Conservation (phyloP, 768 basidiomycete species). For the Auricularia heimuer region DNA sequence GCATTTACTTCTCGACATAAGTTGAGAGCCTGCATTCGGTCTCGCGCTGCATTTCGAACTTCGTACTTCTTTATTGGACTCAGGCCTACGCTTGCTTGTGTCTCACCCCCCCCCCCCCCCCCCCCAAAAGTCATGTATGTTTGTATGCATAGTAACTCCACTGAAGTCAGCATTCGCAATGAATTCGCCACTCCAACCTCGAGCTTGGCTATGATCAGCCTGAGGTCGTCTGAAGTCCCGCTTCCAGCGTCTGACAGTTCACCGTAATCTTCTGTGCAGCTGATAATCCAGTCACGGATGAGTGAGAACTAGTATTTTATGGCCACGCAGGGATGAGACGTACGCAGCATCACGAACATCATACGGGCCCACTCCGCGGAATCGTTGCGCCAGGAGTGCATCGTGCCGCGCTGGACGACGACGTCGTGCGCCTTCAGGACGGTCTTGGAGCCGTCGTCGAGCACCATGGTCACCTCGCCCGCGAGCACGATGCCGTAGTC, state of each 20-base stretch:
- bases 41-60: too few relatives aligned
- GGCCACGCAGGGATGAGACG: not conserved
- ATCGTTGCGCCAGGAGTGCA: constrained; percentile 20
- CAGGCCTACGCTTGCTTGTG: too few relatives aligned
- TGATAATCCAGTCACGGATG: not conserved
- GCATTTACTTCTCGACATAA: too few relatives aligned
- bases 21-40: too few relatives aligned
- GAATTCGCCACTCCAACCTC: too few relatives aligned
- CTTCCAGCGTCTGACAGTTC: not conserved
- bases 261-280: not conserved
- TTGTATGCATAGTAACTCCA: too few relatives aligned
- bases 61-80: too few relatives aligned
- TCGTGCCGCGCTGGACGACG: constrained; percentile 17
- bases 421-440: constrained; percentile 16
- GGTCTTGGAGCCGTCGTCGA: constrained; percentile 16
- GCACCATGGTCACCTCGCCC: constrained; percentile 14
- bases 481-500: constrained; percentile 17
- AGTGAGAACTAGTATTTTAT: not conserved
- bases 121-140: too few relatives aligned
- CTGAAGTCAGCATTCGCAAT: too few relatives aligned
- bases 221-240: not conserved
- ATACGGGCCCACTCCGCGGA: constrained; percentile 18
- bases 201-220: too few relatives aligned
- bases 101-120: too few relatives aligned
- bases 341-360: constrained; percentile 16